A percentile compares a stretch with the other conserved stretches of the same genome.
phyloP scores from a whole-genome alignment of 805 yeast genomes.

The Clavispora phyllophila region DNA sequence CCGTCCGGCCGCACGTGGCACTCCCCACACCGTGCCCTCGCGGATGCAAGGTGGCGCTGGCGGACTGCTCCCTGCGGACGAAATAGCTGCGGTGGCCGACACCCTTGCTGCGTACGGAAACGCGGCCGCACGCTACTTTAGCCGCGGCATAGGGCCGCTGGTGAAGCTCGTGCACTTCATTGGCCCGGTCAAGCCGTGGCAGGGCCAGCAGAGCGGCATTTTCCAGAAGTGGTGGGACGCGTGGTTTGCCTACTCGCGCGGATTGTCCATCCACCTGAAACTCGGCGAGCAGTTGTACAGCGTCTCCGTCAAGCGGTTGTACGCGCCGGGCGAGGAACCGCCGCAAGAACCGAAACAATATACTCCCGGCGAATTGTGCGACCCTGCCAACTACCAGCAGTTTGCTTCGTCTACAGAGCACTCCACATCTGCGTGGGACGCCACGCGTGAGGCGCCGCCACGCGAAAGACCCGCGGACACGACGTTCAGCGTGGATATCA shows the following conservation, averaged over 20 bases:
- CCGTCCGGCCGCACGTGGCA: no score
- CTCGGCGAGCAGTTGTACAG: conserved; percentile 4
- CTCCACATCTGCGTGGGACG: conserved; percentile 32
- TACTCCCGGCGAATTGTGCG: conserved; percentile 22
- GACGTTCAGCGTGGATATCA: conserved; percentile 13
- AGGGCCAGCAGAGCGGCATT: conserved; percentile 12
- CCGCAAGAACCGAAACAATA: background rate
- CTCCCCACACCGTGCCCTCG: no score
- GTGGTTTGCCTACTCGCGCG: conserved; percentile 30
- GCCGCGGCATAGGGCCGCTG: conserved; percentile 13
- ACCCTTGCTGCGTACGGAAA: conserved; percentile 2
- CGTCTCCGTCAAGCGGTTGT: conserved; percentile 3
- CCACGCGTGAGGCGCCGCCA: conserved; percentile 42
- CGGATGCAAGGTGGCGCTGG: no score
- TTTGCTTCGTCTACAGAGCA: conserved; percentile 6
- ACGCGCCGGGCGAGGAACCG: conserved; percentile 1
- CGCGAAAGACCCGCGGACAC: conserved; percentile 1
- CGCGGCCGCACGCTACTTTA: conserved; percentile 7
- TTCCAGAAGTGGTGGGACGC: conserved; percentile 36
- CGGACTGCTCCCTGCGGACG: background rate
- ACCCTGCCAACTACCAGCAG: conserved; percentile 28
- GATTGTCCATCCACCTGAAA: conserved; percentile 19
- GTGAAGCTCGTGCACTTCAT: conserved; percentile 62
- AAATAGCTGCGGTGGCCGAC: background rate
- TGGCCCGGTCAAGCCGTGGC: conserved; percentile 62